Evolutionary conservation across 2,329 filamentous ascomycete species (phyloP), one percentile per base, ranked within the genome.

Genomic region (Achaetomium macrosporum): DNA sequence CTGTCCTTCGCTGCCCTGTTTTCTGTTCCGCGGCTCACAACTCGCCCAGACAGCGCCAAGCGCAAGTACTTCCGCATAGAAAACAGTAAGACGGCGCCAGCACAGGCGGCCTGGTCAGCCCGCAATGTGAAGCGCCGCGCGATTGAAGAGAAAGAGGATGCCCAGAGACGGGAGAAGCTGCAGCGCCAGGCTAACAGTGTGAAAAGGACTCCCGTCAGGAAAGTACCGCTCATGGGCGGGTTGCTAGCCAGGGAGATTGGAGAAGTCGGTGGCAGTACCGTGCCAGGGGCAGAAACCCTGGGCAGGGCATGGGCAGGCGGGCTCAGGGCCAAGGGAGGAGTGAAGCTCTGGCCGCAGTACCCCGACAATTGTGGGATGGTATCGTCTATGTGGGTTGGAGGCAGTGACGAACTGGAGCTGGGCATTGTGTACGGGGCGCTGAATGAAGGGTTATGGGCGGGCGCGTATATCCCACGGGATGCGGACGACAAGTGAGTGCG

Each of bases 51-150:
- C 55, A 47, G 67, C 13, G 74, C 75, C 41, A 86, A 81, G 65
- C 76, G 76, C 36, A 84, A 81, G 58, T 88, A 87, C 63, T 88
- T 87, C 68, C 84, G 81, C 61, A 78, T 88, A 46, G 79, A 85
- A 63, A 76, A 74, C 42, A 73, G 78, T 37, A 73, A 77, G 25
- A 62, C 60, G 2, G 62, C 80, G 0, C 75, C 81, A 0, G 57
- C 25, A 0, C n/a, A 25, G 13, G 58, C 57, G 2, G 41, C 49
- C 12, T 63, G 59, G 56, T 54, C 60, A 5, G 41, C 42, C n/a
- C 40, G 20, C 10, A 59, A 53, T 25, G 60, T 62, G 16, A 59
- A 60, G 57, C 52, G 59, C 5, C 47, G 59, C 13, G 48, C 50
- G 6, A 12, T 42, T 0, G 54, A 59, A 33, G 31, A 49, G 12